A percentile compares a stretch with the other conserved stretches of the same genome.
Evolutionary conservation across 2,329 filamentous ascomycete species (phyloP).

Genomic region (Pyrenophora graminea): DNA sequence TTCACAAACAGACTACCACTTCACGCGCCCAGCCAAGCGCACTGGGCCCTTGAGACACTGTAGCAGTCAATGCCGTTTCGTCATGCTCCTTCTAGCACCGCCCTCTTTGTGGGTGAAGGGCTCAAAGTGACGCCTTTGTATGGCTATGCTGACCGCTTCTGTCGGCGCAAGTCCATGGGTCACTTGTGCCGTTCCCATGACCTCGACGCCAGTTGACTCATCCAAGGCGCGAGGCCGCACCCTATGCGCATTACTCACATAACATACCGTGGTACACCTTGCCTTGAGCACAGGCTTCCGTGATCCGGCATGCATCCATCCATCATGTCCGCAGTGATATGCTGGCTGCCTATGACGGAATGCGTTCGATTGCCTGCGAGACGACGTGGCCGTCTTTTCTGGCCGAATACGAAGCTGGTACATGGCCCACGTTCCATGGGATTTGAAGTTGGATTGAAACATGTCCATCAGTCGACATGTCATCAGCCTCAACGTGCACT

Average conservation of each 20-base stretch:
- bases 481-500: too few species aligned
- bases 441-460: too few species aligned
- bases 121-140: constrained; percentile 32
- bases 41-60: constrained; percentile 16
- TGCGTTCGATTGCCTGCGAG: neutral
- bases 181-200: constrained; percentile 40
- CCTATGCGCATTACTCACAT: too few species aligned
- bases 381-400: too few species aligned
- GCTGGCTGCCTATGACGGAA: too few species aligned
- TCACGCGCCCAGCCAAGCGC: constrained; percentile 17
- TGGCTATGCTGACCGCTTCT: constrained; percentile 38
- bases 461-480: too few species aligned
- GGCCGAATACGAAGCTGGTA: too few species aligned
- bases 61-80: constrained; percentile 10
- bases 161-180: constrained; percentile 19
- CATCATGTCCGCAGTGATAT: too few species aligned
- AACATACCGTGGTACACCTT: neutral
- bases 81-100: constrained; percentile 21
- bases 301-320: too few species aligned
- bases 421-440: too few species aligned
- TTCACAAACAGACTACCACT: constrained; percentile 6
- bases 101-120: constrained; percentile 17
- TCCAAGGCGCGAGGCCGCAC: constrained; percentile 2
- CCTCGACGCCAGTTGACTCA: constrained; percentile 27
- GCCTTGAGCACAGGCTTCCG: neutral